A percentile compares a stretch with the other conserved stretches of the same genome.
These are phyloP conservation scores for Groenewaldozyma salmanticensis DNA, from an alignment of 805 yeast species.

Conservation along the genomic window DNA sequence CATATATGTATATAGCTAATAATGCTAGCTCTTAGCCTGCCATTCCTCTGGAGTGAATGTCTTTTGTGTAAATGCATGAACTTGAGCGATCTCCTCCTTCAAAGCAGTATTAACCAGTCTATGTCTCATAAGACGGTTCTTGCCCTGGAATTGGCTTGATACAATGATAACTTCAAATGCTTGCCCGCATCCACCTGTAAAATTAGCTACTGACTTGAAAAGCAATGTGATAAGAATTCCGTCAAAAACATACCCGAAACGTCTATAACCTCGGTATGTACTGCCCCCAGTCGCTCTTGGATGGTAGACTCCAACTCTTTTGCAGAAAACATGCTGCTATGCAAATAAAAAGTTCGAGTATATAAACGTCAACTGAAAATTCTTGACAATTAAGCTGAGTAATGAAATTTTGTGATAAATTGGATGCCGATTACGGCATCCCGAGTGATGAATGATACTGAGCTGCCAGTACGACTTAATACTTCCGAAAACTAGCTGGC, in stretches of 20 bases:
- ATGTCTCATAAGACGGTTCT: slow-evolving; percentile 79
- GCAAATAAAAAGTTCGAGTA: too few relatives aligned
- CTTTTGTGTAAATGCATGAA: slow-evolving; percentile 85
- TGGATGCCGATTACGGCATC: too few relatives aligned
- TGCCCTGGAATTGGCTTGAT: slow-evolving; percentile 58
- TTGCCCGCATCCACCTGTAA: slow-evolving; percentile 87
- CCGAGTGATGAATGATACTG: too few relatives aligned
- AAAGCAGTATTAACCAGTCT: slow-evolving; percentile 72
- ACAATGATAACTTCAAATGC: slow-evolving; percentile 92
- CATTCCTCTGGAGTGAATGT: slow-evolving; percentile 80
- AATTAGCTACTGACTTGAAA: background rate
- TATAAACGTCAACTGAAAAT: too few relatives aligned
- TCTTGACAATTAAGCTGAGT: too few relatives aligned
- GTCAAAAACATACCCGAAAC: slow-evolving; percentile 32
- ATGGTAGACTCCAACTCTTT: slow-evolving; percentile 40
- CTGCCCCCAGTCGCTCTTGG: slow-evolving; percentile 47
- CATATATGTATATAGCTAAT: background rate
- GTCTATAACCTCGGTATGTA: slow-evolving; percentile 63
- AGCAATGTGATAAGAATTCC: background rate
- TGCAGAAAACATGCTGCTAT: slow-evolving; percentile 18
- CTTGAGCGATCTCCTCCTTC: slow-evolving; percentile 72
- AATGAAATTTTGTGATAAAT: background rate
- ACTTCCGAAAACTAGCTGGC: too few relatives aligned
- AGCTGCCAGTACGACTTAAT: too few relatives aligned
- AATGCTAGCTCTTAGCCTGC: slow-evolving; percentile 29